Evolutionary conservation across 768 basidiomycete genomes (phyloP).

Genomic region (Ramaria rubella): DNA sequence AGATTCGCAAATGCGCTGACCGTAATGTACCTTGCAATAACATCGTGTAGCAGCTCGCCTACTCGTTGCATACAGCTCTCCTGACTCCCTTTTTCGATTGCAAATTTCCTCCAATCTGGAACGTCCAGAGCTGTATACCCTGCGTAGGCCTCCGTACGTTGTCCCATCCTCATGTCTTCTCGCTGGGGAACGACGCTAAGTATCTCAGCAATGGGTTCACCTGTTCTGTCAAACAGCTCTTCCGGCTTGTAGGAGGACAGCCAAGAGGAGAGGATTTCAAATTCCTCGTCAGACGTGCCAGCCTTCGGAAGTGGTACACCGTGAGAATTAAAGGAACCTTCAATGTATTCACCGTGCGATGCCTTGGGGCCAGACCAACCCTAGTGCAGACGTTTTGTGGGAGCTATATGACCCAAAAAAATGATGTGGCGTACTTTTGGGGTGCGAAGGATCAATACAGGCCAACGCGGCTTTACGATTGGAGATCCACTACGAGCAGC

Average conservation of each 20-base stretch:
- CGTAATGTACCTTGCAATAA: conserved; percentile 44
- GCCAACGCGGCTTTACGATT: conserved; percentile 87
- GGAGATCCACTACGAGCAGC: conserved; percentile 73
- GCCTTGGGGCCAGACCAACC: conserved; percentile 65
- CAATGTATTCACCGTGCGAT: conserved; percentile 63
- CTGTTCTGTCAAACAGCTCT: conserved; percentile 56
- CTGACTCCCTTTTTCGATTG: conserved; percentile 46
- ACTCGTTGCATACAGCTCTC: conserved; percentile 74
- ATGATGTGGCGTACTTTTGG: conserved; percentile 50
- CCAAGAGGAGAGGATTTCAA: conserved; percentile 62
- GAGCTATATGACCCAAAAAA: neutral
- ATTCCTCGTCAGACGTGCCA: conserved; percentile 57
- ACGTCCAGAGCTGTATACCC: conserved; percentile 54
- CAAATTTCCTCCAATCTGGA: conserved; percentile 57
- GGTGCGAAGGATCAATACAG: conserved; percentile 77
- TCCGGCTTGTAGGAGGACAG: conserved; percentile 61
- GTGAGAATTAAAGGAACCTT: conserved; percentile 79
- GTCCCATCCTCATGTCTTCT: conserved; percentile 60
- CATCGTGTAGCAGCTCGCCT: conserved; percentile 49
- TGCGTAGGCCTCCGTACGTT: conserved; percentile 60
- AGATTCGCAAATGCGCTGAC: neutral
- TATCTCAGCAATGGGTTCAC: conserved; percentile 49
- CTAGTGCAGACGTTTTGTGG: conserved; percentile 14
- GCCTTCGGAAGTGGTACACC: conserved; percentile 82
- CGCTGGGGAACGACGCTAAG: conserved; percentile 49